These are phyloP conservation scores for Torulaspora franciscae DNA, from an alignment of 805 yeast species.

Conservation along the genomic window DNA sequence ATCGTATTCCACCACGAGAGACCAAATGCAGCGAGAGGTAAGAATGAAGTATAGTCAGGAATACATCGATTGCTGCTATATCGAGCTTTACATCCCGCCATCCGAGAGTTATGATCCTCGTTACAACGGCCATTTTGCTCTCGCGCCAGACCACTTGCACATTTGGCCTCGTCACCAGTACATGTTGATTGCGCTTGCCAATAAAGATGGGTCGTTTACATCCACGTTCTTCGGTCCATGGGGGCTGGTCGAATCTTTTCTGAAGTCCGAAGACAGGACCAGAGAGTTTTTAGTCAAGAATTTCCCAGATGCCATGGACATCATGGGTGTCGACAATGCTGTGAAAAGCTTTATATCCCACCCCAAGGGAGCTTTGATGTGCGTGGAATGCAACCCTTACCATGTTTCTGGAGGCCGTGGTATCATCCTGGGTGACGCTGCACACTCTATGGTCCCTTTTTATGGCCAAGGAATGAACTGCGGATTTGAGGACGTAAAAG, in stretches of 20 bases:
- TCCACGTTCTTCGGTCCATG: constrained; percentile 86
- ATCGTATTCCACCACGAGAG: constrained; percentile 67
- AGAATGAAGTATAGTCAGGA: constrained; percentile 71
- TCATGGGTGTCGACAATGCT: constrained; percentile 59
- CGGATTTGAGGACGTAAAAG: constrained; percentile 85
- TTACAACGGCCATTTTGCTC: constrained; percentile 39
- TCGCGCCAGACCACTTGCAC: constrained; percentile 75
- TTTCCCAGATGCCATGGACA: constrained; percentile 68
- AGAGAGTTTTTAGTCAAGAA: constrained; percentile 50
- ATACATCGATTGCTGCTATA: constrained; percentile 76
- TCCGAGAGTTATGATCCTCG: constrained; percentile 31
- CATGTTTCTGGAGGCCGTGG: constrained; percentile 53
- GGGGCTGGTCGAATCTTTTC: constrained; percentile 51
- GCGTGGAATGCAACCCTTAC: constrained; percentile 65
- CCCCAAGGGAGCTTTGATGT: constrained; percentile 77
- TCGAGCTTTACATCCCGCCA: constrained; percentile 75
- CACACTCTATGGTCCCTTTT: constrained; percentile 97
- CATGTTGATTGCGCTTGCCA: constrained; percentile 89
- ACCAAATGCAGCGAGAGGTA: constrained; percentile 57
- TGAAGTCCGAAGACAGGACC: constrained; percentile 41
- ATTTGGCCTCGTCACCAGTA: constrained; percentile 87
- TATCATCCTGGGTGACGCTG: constrained; percentile 83
- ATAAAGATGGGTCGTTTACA: constrained; percentile 80
- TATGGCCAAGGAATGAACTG: constrained; percentile 97
- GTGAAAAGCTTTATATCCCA: constrained; percentile 47